Percentiles rank a stretch among this genome's conserved stretches.
These are phyloP conservation scores for Tuber magnatum DNA, from an alignment of 495 filamentous ascomycete species.

Conservation along the genomic window DNA sequence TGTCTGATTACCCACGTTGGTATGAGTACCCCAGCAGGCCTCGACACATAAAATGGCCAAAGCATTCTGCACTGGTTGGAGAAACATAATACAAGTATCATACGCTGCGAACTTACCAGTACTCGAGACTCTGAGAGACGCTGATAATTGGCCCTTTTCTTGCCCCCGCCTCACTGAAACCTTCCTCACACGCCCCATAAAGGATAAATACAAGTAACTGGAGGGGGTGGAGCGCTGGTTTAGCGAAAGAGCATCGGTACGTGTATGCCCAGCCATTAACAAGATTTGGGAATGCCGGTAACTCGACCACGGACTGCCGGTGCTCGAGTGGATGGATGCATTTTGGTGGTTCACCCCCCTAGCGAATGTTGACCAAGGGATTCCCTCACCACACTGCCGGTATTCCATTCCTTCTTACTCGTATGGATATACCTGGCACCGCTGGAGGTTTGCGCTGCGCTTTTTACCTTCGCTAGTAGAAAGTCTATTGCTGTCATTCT, in stretches of 20 bases:
- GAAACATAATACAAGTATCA: constrained; percentile 6
- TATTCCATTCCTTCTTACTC: background rate
- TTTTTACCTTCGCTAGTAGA: background rate
- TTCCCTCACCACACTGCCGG: background rate
- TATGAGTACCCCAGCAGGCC: background rate
- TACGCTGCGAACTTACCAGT: constrained; percentile 5
- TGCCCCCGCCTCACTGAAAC: background rate
- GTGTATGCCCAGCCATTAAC: constrained; percentile 8
- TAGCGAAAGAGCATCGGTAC: constrained; percentile 14
- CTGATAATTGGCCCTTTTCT: constrained; percentile 5
- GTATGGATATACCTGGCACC: background rate
- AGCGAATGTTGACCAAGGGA: background rate
- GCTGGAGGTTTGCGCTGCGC: background rate
- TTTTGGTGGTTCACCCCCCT: background rate
- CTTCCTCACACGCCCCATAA: constrained; percentile 1
- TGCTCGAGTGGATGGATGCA: no score
- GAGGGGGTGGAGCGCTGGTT: constrained; percentile 8
- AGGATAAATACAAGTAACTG: no score
- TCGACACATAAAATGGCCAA: constrained; percentile 19
- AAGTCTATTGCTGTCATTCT: background rate
- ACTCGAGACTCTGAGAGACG: background rate
- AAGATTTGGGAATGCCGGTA: background rate
- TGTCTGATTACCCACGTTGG: background rate
- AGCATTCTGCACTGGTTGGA: constrained; percentile 10
- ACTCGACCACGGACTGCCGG: background rate